phyloP scores from a whole-genome alignment of 148 eudicot species.

The Euryodendron excelsum region DNA sequence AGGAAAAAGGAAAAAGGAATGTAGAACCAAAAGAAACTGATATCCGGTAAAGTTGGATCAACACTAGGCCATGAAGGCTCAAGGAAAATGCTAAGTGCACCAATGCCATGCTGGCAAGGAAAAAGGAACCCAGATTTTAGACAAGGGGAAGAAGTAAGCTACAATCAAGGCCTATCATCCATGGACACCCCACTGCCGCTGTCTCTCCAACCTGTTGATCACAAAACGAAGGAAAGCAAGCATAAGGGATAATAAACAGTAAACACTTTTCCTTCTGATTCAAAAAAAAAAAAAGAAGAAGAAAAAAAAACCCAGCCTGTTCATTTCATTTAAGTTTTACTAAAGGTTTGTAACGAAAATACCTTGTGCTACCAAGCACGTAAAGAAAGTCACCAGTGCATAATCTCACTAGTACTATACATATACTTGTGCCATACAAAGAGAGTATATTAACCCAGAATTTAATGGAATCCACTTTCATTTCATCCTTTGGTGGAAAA shows the following conservation, averaged over 20 bases:
- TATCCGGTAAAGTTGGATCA: too few relatives aligned
- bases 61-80: background rate
- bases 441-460: background rate
- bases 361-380: background rate
- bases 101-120: background rate
- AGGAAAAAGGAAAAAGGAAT: background rate
- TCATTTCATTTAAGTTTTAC: background rate
- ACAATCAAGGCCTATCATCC: background rate
- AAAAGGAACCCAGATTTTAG: background rate
- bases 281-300: background rate
- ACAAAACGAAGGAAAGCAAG: background rate
- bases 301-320: too few relatives aligned
- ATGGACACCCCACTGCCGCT: background rate
- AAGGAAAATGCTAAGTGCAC: background rate
- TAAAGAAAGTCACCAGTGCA: background rate
- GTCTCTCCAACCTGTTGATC: background rate
- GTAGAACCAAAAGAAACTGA: background rate
- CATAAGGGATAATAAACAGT: background rate
- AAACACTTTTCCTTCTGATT: background rate
- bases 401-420: background rate
- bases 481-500: background rate
- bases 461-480: background rate
- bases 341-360: background rate
- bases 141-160: background rate
- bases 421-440: background rate